Evolutionary conservation across 108 stramenopile species (phyloP), one percentile per base, ranked within the genome.

Genomic region (Fistulifera pelliculosa): DNA sequence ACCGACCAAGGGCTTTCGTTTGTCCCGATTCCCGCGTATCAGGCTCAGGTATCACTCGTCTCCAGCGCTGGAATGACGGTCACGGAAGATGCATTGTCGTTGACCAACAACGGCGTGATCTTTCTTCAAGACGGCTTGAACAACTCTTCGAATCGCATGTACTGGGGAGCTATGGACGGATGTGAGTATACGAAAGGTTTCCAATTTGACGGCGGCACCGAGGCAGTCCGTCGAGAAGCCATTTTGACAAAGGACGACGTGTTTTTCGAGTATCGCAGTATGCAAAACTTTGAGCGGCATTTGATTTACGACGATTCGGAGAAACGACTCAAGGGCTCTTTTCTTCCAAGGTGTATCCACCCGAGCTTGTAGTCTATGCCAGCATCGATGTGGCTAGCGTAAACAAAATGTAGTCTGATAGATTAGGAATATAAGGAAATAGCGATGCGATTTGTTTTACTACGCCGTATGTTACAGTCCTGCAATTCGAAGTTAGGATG

Each of bases 1-100:
- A 8, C 26, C 22, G 58, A 71, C 23, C 3, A 35, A 35, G 31
- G 31, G 3, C 31, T 35, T 8, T 6, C 31, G 6, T 83, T 72
- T 65, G 62, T 67, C 1, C 67, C 61, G 1, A 77, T 83, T 45
- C 82, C 82, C 23, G 50, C 40, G 22, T 57, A 68, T n/a, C 77
- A 83, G 66, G 82, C 77, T 4, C 82, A 83, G 47, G 74, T 83
- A 41, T 71, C 72, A 10, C 53, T 83, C n/a, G 76, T 83, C 6
- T 65, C 70, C 51, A 73, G 71, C 47, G 73, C 78, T 17, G 82
- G 77, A 31, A 83, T 83, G 82, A 68, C 70, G 15, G 66, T 71
- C 17, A 47, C 42, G 4, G 54, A 70, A 0, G 48, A 71, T 11
- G 56, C 64, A 0, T 35, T 83, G 16, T 77, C 75, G 11, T 54